Evolutionary conservation across 306 rosid genomes (phyloP), one percentile per base, ranked within the genome.

Genomic region (Trifolium dubium): DNA sequence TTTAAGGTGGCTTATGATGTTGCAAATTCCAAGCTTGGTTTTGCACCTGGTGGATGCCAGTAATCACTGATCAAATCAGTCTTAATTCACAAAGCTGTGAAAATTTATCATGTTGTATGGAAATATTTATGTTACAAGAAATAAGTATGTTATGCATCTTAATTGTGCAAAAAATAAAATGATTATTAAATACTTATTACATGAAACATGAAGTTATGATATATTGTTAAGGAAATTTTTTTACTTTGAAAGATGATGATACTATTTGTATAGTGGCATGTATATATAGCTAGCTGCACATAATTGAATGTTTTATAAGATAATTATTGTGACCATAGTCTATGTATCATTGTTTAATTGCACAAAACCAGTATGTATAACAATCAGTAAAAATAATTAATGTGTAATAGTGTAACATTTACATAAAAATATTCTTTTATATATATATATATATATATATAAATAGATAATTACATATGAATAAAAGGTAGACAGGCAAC

Each of bases 31-130:
- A 86, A 67, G 79, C 69, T 88, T 80, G 90, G 87, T 39, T 84
- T 88, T 81, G 78, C 87, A 78, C 47, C 86, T 31, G 90, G 73
- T 54, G 93, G 90, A 44, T 88, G 93, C 76, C 70, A 50, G 58
- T 86, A 85, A 85, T 34, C 3, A 9, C 39, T 64, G 17, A 70
- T 6, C 61, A 64, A 56, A 40, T 32, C 56, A 47, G 60, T 35
- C 31, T 28, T 67, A 50, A 75, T 8, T 73, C 62, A 35, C 8
- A 44, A 69, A 68, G 35, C 13, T 53, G 60, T 18, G 40, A 18
- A 23, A 69, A 18, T 47, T 51, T 50, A 46, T 67, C 60, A 37
- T 30, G 64, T 34, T 64, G 80, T 31, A 34, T 47, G 12, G 29
- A 54, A 55, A n/a, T 64, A 10, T 72, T 17, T 72, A 49, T 39